A percentile compares a stretch with the other conserved stretches of the same genome.
Evolutionary conservation across 2,329 filamentous ascomycete genomes (phyloP).

Genomic region (Penicillium polonicum): DNA sequence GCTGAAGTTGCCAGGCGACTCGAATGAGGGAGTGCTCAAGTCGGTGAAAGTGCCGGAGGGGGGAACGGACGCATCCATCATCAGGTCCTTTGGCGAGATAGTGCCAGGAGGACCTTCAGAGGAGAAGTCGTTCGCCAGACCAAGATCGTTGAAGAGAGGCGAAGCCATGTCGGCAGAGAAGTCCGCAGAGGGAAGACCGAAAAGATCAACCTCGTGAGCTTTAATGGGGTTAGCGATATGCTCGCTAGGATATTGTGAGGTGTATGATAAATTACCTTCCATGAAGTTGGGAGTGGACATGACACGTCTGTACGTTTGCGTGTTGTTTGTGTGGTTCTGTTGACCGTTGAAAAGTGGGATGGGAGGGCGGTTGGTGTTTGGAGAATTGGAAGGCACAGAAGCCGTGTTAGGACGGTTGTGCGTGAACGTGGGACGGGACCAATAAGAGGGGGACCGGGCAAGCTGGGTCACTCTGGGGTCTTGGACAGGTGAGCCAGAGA

Average conservation of each 20-base stretch:
- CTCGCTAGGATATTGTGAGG: not conserved
- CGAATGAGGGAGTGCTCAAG: constrained; percentile 77
- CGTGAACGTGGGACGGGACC: constrained; percentile 36
- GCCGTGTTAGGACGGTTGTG: constrained; percentile 37
- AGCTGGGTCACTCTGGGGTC: constrained; percentile 43
- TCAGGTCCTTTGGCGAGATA: constrained; percentile 79
- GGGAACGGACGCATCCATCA: constrained; percentile 73
- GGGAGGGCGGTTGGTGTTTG: constrained; percentile 38
- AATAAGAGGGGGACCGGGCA: constrained; percentile 41
- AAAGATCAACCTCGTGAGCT: constrained; percentile 28
- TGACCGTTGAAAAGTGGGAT: constrained; percentile 41
- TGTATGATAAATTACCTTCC: constrained; percentile 40
- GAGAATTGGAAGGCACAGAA: constrained; percentile 41
- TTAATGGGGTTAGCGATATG: constrained; percentile 16
- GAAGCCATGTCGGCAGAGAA: constrained; percentile 19
- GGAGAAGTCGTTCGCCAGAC: constrained; percentile 27
- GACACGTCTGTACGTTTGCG: constrained; percentile 33
- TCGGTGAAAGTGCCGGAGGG: constrained; percentile 80
- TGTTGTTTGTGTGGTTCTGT: constrained; percentile 32
- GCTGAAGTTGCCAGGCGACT: constrained; percentile 68
- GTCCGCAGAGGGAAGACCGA: constrained; percentile 30
- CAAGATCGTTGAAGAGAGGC: constrained; percentile 16
- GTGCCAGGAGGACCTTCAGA: constrained; percentile 53
- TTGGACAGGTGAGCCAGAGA: constrained; percentile 37
- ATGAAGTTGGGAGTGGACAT: constrained; percentile 42